A percentile compares a stretch with the other conserved stretches of the same genome.
Conservation (phyloP, 148 eudicot genomes). For the Pouteria glomerata region DNA sequence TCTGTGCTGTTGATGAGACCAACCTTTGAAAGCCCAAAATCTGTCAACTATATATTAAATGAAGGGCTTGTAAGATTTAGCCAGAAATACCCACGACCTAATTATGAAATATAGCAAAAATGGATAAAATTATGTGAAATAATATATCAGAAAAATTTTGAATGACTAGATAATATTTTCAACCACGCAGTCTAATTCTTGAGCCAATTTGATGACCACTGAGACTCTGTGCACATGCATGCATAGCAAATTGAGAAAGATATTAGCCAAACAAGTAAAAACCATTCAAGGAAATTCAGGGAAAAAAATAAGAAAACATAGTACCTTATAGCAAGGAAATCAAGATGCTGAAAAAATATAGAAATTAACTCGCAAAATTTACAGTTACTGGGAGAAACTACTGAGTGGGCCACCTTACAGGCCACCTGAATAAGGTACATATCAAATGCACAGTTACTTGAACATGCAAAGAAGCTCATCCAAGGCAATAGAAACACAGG, state of each 20-base stretch:
- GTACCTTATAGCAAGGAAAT: too few relatives aligned
- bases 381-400: not conserved
- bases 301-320: too few relatives aligned
- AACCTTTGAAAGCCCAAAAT: slow-evolving; percentile 98
- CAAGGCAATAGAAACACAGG: not conserved
- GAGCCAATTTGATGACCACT: not conserved
- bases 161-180: not conserved
- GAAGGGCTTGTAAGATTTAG: not conserved
- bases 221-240: not conserved
- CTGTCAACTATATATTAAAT: slow-evolving; percentile 68
- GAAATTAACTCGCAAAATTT: too few relatives aligned
- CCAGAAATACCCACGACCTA: not conserved
- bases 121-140: not conserved
- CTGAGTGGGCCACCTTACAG: too few relatives aligned
- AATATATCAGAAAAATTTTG: not conserved
- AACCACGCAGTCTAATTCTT: not conserved
- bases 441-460: not conserved
- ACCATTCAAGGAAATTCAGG: not conserved
- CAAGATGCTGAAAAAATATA: too few relatives aligned
- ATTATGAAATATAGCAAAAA: not conserved
- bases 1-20: slow-evolving; percentile 99
- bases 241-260: not conserved
- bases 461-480: not conserved
- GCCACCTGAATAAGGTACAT: not conserved
- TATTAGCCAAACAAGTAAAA: not conserved